A percentile compares a stretch with the other conserved stretches of the same genome.
Evolutionary conservation across 1,139 yeast genomes (phyloP).

Genomic region (Debaryomycetaceae sp.): DNA sequence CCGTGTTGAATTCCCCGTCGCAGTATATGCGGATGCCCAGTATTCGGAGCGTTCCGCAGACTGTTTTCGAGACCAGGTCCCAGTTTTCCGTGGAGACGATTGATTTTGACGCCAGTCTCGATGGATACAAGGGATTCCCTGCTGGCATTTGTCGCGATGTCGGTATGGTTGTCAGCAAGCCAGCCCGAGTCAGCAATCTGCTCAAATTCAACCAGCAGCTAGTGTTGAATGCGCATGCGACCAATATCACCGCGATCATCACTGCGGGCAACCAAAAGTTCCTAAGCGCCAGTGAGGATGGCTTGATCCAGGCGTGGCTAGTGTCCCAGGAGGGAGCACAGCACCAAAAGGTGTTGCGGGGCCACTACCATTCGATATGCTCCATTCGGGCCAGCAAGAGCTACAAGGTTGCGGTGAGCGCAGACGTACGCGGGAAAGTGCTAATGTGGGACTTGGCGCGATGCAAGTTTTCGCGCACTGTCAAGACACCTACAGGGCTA

Average conservation of each 20-base stretch:
- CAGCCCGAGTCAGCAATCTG: conserved; percentile 21
- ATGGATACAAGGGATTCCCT: conserved; percentile 25
- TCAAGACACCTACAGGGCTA: conserved; percentile 12
- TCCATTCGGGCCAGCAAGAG: conserved; percentile 36
- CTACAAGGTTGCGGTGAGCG: conserved; percentile 40
- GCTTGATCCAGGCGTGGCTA: conserved; percentile 48
- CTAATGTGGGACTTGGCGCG: conserved; percentile 52
- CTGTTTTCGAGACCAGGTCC: conserved; percentile 26
- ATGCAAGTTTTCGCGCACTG: conserved; percentile 34
- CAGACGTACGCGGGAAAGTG: conserved; percentile 40
- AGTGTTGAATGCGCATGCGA: conserved; percentile 30
- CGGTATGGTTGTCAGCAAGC: conserved; percentile 28
- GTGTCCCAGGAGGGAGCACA: conserved; percentile 23
- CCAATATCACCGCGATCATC: conserved; percentile 23
- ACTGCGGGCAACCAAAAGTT: conserved; percentile 29
- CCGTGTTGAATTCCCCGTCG: conserved; percentile 25
- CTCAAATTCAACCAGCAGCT: conserved; percentile 30
- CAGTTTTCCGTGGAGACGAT: conserved; percentile 27
- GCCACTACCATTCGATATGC: conserved; percentile 37
- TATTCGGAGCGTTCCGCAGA: conserved; percentile 13
- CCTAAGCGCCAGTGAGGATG: conserved; percentile 45
- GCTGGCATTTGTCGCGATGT: conserved; percentile 32
- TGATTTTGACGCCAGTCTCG: conserved; percentile 22
- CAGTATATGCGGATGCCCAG: conserved; percentile 18
- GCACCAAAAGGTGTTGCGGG: conserved; percentile 38